A percentile compares a stretch with the other conserved stretches of the same genome.
Conservation (phyloP, 1,139 yeast genomes). For the Geotrichum macrosporum region DNA sequence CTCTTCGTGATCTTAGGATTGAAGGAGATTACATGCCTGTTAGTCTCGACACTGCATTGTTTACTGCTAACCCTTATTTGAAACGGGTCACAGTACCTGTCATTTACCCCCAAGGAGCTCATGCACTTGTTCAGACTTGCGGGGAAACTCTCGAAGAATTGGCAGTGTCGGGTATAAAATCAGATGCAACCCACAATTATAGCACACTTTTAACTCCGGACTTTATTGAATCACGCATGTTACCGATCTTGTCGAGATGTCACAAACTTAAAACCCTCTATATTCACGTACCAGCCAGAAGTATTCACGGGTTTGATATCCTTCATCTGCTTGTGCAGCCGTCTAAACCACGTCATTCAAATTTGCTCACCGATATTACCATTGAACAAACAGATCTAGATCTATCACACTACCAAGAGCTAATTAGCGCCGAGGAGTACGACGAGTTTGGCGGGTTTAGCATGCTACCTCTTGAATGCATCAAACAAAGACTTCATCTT, state of each 20-base stretch:
- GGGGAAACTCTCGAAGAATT: slow-evolving; percentile 2
- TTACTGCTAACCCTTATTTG: slow-evolving; percentile 7
- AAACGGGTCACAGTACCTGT: slow-evolving; percentile 2
- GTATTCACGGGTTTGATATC: slow-evolving; percentile 4
- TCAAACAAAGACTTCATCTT: slow-evolving; percentile 2
- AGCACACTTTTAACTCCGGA: slow-evolving; percentile 6
- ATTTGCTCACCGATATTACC: neutral
- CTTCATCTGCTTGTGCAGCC: slow-evolving; percentile 2
- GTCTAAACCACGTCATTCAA: neutral
- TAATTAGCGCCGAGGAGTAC: slow-evolving; percentile 11
- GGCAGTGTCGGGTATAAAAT: neutral
- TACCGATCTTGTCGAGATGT: slow-evolving; percentile 8
- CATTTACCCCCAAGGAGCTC: slow-evolving; percentile 5
- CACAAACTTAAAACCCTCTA: neutral
- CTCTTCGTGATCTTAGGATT: slow-evolving; percentile 3
- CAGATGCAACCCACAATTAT: neutral
- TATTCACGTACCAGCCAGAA: slow-evolving; percentile 3
- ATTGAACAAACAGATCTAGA: slow-evolving; percentile 10
- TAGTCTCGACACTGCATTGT: slow-evolving; percentile 4
- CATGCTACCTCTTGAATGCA: slow-evolving; percentile 9
- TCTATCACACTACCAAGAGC: slow-evolving; percentile 4
- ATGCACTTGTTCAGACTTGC: slow-evolving; percentile 6
- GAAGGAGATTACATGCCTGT: slow-evolving; percentile 12
- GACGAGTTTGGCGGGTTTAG: slow-evolving; percentile 13
- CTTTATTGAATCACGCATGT: slow-evolving; percentile 1